These are phyloP conservation scores for Ogataea nonfermentans DNA, from an alignment of 805 yeast species.

Conservation along the genomic window DNA sequence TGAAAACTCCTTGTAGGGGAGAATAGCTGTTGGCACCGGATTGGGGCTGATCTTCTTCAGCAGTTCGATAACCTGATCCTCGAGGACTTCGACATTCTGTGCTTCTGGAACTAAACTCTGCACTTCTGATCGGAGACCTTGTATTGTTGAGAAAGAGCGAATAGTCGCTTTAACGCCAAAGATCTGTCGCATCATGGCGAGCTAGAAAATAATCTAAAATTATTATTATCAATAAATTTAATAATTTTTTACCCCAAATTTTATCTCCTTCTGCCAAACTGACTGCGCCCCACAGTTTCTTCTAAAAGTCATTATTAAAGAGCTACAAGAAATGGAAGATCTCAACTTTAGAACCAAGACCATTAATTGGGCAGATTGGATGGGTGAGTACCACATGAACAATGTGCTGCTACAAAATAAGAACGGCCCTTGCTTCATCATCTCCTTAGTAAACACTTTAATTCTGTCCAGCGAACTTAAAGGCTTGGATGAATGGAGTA, in stretches of 20 bases:
- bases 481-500: conserved; percentile 22
- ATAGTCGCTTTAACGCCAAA: too few species aligned
- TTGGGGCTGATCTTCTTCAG: conserved; percentile 19
- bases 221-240: not conserved
- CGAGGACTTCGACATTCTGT: conserved; percentile 4
- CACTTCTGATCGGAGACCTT: too few species aligned
- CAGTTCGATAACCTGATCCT: conserved; percentile 24
- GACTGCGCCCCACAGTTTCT: not conserved
- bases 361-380: conserved; percentile 28
- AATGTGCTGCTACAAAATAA: conserved; percentile 71
- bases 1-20: conserved; percentile 22
- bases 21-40: conserved; percentile 23
- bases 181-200: too few species aligned
- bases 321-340: conserved; percentile 4
- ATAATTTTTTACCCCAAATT: not conserved
- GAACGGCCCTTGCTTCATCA: conserved; percentile 87
- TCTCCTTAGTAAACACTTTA: conserved; percentile 73
- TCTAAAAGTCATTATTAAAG: not conserved
- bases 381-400: conserved; percentile 35
- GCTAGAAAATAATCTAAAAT: too few species aligned
- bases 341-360: conserved; percentile 29
- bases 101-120: not conserved
- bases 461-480: conserved; percentile 45
- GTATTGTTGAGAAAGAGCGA: too few species aligned
- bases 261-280: not conserved